Evolutionary conservation across 108 stramenopile species (phyloP), one percentile per base, ranked within the genome.

Genomic region (Cyclotella sp.): DNA sequence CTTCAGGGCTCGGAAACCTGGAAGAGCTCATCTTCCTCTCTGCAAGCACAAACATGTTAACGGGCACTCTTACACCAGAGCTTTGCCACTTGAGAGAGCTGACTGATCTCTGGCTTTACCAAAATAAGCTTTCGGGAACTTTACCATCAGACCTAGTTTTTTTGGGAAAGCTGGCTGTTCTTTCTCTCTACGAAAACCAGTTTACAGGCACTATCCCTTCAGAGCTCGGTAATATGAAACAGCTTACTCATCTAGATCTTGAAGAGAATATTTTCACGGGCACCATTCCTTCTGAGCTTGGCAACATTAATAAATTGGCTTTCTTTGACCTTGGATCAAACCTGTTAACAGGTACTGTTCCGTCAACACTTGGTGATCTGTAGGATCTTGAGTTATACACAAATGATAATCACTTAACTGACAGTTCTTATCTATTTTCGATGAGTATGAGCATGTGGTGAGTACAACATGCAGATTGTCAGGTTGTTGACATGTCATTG

Each of bases 331-430:
- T 60, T 9, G 28, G 9, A 9, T 7, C 3, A 27, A 60, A 60
- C 16, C 11, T 29, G 30, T 60, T 60, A 11, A 60, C 24, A 29
- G 59, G 59, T 28, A 60, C 59, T 7, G 10, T 60, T 15, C 59
- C 59, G 19, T 29, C 59, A 14, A 11, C 9, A 28, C 26, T 60
- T 19, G 59, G 59, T n/a, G 30, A 29, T 8, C 29, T 60, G 9
- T 9, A 30, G 27, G 14, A 46, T 13, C 27, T 60, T 29, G 22
- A 60, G 9, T 28, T 60, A 3, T 29, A 9, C 11, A 10, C 29
- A 28, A 29, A 60, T 60, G 27, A 16, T 28, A 60, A 60, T 30
- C 27, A 60, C n/a, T n/a, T n/a, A n/a, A n/a, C n/a, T n/a, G n/a
- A n/a, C n/a, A n/a, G n/a, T n/a, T n/a, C n/a, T n/a, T n/a, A n/a